Percentiles rank a stretch among this genome's conserved stretches.
Conservation (phyloP, 139 green algal species). For the Chlorella sorokiniana region DNA sequence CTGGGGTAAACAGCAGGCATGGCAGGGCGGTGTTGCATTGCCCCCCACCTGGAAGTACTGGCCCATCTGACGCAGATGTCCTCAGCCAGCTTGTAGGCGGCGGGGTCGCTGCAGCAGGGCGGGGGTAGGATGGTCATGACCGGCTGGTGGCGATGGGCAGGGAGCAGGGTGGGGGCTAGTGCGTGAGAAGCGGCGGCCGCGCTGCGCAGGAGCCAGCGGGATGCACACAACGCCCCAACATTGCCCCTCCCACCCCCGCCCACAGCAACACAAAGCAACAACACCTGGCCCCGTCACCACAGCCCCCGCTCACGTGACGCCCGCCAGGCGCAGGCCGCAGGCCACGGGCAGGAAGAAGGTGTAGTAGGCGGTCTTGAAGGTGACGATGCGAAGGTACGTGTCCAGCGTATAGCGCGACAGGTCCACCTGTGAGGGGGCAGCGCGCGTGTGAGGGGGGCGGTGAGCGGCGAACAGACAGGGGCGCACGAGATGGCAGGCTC, state of each 20-base stretch:
- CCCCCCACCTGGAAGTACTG: constrained; percentile 90
- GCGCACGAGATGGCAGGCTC: neutral
- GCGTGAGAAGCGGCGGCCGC: no score
- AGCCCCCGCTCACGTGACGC: constrained; percentile 59
- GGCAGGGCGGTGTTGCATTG: neutral
- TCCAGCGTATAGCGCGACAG: constrained; percentile 87
- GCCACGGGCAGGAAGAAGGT: constrained; percentile 96
- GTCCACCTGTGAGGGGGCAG: constrained; percentile 37
- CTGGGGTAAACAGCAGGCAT: neutral
- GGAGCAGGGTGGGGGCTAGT: neutral
- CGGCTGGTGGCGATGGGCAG: neutral
- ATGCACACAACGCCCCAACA: no score
- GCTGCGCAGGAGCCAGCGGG: no score
- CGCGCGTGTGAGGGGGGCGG: neutral
- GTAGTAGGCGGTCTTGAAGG: constrained; percentile 97
- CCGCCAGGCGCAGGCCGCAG: constrained; percentile 86
- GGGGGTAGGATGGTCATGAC: neutral
- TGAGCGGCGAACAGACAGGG: neutral
- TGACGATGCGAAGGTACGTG: constrained; percentile 95
- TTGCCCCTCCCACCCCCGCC: no score
- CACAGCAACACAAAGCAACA: neutral
- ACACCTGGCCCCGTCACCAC: neutral
- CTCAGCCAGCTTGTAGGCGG: constrained; percentile 64
- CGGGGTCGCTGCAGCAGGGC: constrained; percentile 31
- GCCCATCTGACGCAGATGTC: constrained; percentile 91